phyloP scores from a whole-genome alignment of 116 monocot genomes.

The Iris pallida region DNA sequence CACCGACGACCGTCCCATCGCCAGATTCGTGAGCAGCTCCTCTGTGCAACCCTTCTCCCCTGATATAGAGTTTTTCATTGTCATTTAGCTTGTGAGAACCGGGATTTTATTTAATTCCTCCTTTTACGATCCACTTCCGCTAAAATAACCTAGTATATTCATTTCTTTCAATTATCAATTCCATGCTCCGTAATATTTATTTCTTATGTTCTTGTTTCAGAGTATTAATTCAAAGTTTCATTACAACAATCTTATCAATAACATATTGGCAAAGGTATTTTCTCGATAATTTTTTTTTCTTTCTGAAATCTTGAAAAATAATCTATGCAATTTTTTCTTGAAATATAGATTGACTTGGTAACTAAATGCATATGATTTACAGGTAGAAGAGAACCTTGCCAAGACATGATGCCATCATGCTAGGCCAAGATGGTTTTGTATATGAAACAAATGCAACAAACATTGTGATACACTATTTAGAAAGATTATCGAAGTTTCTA shows the following conservation, averaged over 20 bases:
- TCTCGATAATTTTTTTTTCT: neutral
- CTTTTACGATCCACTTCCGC: neutral
- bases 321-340: neutral
- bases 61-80: no score
- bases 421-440: conserved; percentile 95
- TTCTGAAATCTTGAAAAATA: conserved; percentile 5
- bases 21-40: no score
- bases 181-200: conserved; percentile 5
- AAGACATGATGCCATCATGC: conserved; percentile 97
- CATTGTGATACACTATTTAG: conserved; percentile 47
- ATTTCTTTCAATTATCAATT: neutral
- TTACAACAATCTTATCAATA: conserved; percentile 98
- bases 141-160: neutral
- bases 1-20: no score
- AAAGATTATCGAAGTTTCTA: neutral
- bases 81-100: no score
- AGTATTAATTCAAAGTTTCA: conserved; percentile 96
- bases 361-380: conserved; percentile 2
- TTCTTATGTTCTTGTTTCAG: conserved; percentile 34
- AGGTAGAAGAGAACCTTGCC: conserved; percentile 94
- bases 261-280: conserved; percentile 85
- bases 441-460: conserved; percentile 99
- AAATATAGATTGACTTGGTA: neutral
- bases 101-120: no score
- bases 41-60: no score